A percentile compares a stretch with the other conserved stretches of the same genome.
Conservation (phyloP, 495 filamentous ascomycete genomes). For the Cercophora samala region DNA sequence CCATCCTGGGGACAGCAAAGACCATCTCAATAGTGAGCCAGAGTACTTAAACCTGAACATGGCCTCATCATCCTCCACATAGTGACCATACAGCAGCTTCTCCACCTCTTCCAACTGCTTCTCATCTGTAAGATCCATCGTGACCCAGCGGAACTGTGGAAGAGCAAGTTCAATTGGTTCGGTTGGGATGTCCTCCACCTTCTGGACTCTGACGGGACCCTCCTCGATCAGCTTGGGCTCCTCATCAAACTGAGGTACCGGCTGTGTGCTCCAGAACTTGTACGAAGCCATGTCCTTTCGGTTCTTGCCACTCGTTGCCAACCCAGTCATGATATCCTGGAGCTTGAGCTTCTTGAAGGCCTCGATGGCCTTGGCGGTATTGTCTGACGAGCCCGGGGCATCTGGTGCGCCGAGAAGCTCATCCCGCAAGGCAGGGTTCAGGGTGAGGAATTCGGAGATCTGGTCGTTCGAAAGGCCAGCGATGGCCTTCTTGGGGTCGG, state of each 20-base stretch:
- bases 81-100: slow-evolving; percentile 84
- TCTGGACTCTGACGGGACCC: slow-evolving; percentile 58
- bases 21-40: slow-evolving; percentile 83
- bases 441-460: slow-evolving; percentile 52
- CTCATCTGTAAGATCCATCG: slow-evolving; percentile 70
- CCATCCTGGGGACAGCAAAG: slow-evolving; percentile 94
- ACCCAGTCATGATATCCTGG: slow-evolving; percentile 76
- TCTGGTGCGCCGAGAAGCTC: slow-evolving; percentile 43
- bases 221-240: slow-evolving; percentile 43
- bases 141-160: slow-evolving; percentile 89
- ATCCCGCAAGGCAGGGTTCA: slow-evolving; percentile 60
- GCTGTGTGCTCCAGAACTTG: slow-evolving; percentile 98
- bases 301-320: slow-evolving; percentile 74
- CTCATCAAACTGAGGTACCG: slow-evolving; percentile 78
- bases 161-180: slow-evolving; percentile 60
- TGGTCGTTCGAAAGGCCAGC: slow-evolving; percentile 47
- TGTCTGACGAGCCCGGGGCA: slow-evolving; percentile 20
- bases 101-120: slow-evolving; percentile 73
- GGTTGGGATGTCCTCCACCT: slow-evolving; percentile 69
- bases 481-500: slow-evolving; percentile 40
- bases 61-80: slow-evolving; percentile 92
- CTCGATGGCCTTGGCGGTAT: slow-evolving; percentile 49
- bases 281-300: slow-evolving; percentile 93
- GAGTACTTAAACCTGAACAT: slow-evolving; percentile 99
- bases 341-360: slow-evolving; percentile 69